These are phyloP conservation scores for Pseudogymnoascus sp. DNA, from an alignment of 2,329 filamentous ascomycete genomes.

Conservation along the genomic window DNA sequence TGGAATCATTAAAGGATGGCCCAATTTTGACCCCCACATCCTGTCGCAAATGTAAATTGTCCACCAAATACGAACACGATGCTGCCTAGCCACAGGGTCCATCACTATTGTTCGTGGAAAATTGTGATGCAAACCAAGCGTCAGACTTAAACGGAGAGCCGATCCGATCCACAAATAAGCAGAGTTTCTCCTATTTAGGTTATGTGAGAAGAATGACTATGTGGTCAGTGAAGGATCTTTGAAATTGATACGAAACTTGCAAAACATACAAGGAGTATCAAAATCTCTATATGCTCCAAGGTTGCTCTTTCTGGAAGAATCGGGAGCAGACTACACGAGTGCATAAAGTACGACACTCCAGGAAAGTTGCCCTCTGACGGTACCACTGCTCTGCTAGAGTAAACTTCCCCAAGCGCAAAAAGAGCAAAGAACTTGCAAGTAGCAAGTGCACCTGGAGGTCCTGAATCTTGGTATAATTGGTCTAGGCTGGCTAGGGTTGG, in stretches of 20 bases:
- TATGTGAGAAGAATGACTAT: slow-evolving; percentile 39
- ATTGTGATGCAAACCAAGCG: slow-evolving; percentile 37
- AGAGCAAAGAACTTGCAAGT: slow-evolving; percentile 38
- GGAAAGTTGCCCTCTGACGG: slow-evolving; percentile 31
- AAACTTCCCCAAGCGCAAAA: slow-evolving; percentile 41
- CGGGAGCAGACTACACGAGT: slow-evolving; percentile 33
- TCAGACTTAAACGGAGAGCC: slow-evolving; percentile 36
- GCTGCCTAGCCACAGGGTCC: slow-evolving; percentile 30
- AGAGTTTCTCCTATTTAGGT: slow-evolving; percentile 38
- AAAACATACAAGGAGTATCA: slow-evolving; percentile 37
- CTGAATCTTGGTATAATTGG: slow-evolving; percentile 31
- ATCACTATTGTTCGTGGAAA: slow-evolving; percentile 32
- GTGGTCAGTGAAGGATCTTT: not conserved
- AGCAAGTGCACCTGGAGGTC: slow-evolving; percentile 28
- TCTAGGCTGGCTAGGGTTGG: slow-evolving; percentile 33
- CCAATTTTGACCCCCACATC: slow-evolving; percentile 43
- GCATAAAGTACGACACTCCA: slow-evolving; percentile 37
- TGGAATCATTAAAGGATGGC: slow-evolving; percentile 40
- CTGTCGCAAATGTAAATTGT: slow-evolving; percentile 39
- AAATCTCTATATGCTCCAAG: slow-evolving; percentile 37
- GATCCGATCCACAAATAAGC: slow-evolving; percentile 38
- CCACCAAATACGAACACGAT: slow-evolving; percentile 37
- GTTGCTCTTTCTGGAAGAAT: slow-evolving; percentile 37
- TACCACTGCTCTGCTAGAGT: slow-evolving; percentile 33
- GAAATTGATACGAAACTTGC: not conserved